Evolutionary conservation across 768 basidiomycete genomes (phyloP).

Genomic region (Asterophora parasitica): DNA sequence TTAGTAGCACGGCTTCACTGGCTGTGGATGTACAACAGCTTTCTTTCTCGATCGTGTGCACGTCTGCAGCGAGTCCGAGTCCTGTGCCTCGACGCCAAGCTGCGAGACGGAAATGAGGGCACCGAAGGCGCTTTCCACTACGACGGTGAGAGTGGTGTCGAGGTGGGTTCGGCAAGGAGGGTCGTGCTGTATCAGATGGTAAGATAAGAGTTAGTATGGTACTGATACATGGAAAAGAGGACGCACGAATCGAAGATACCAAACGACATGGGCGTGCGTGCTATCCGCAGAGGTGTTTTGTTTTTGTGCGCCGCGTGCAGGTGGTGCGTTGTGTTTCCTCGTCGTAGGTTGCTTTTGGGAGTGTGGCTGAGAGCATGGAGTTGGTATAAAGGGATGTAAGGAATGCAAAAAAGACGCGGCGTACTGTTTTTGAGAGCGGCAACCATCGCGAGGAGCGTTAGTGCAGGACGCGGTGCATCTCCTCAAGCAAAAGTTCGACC

Average conservation of each 20-base stretch:
- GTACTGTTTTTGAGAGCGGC: constrained; percentile 81
- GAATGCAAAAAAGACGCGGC: constrained; percentile 20
- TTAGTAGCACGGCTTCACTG: no score
- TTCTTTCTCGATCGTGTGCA: no score
- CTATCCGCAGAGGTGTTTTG: constrained; percentile 47
- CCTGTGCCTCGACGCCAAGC: no score
- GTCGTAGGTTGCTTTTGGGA: constrained; percentile 71
- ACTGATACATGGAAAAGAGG: neutral
- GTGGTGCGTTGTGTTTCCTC: constrained; percentile 58
- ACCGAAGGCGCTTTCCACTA: constrained; percentile 43
- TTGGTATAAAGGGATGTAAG: no score
- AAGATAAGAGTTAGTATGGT: neutral
- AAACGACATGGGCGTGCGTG: constrained; percentile 55
- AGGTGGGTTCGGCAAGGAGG: constrained; percentile 82
- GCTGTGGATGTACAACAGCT: no score
- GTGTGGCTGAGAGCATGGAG: constrained; percentile 40
- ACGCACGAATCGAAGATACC: constrained; percentile 78
- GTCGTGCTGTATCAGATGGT: neutral
- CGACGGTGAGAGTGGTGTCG: constrained; percentile 62
- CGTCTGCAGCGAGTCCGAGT: no score
- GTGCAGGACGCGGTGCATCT: neutral
- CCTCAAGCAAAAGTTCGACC: neutral
- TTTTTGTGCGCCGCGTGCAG: constrained; percentile 48
- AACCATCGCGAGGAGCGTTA: constrained; percentile 78
- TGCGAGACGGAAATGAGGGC: no score